Percentiles rank a stretch among this genome's conserved stretches.
Evolutionary conservation across 1,284 basidiomycete genomes (phyloP).

Genomic region (Phellopilus nigrolimitatus): DNA sequence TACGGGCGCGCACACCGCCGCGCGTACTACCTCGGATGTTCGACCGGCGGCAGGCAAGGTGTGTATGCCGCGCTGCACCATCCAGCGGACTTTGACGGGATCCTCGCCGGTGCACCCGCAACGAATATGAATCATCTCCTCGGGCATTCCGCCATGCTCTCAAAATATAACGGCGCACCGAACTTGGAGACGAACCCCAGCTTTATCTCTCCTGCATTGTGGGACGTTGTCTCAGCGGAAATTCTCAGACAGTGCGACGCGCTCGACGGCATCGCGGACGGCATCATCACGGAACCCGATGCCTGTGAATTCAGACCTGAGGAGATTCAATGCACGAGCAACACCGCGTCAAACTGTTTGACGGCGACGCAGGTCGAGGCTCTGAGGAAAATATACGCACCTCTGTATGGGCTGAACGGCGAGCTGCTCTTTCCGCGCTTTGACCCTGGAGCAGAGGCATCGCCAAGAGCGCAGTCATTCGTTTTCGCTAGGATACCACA

Average conservation of each 20-base stretch:
- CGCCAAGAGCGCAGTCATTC: neutral
- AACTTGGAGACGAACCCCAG: constrained; percentile 9
- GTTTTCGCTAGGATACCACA: neutral
- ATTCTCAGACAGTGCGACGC: constrained; percentile 31
- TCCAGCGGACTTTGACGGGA: constrained; percentile 30
- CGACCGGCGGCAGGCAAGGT: constrained; percentile 28
- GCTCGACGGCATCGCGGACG: constrained; percentile 32
- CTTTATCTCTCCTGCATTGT: constrained; percentile 23
- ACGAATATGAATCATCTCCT: constrained; percentile 22
- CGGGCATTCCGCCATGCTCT: constrained; percentile 6
- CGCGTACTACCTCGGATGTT: constrained; percentile 31
- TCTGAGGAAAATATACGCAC: constrained; percentile 30
- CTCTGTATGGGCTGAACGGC: constrained; percentile 29
- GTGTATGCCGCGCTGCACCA: constrained; percentile 24
- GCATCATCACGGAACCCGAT: constrained; percentile 30
- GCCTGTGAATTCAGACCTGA: constrained; percentile 27
- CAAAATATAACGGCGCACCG: constrained; percentile 11
- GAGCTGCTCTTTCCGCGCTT: constrained; percentile 28
- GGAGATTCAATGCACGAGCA: constrained; percentile 22
- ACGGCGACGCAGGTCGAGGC: constrained; percentile 31
- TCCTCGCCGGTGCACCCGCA: constrained; percentile 30
- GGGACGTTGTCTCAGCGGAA: constrained; percentile 25
- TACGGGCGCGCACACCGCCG: constrained; percentile 25
- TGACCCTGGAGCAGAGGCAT: constrained; percentile 21
- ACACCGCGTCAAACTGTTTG: constrained; percentile 29